Evolutionary conservation across 1,284 basidiomycete species (phyloP), one percentile per base, ranked within the genome.

Genomic region (Exobasidium cylindrosporum): DNA sequence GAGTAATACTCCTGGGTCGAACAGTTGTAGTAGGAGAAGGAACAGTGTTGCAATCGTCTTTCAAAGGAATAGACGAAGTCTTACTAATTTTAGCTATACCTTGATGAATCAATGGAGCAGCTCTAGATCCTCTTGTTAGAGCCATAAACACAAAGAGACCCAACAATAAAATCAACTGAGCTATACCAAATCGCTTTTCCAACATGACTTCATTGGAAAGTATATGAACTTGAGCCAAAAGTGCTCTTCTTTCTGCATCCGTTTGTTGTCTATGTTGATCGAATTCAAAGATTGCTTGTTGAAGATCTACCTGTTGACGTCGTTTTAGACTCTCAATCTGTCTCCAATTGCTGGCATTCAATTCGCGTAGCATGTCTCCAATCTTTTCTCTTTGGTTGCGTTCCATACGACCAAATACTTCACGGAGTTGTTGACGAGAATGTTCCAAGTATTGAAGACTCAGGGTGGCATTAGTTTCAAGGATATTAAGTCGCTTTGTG

Each of bases 361-460:
- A 69, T 65, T 53, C 78, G 71, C 68, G 81, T 89, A 50, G 92
- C 85, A 77, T 95, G 89, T 75, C 79, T 89, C 90, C 76, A 54
- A 81, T 76, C 43, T 70, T 63, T 13, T 50, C 35, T 44, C 79
- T 81, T 40, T 77, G 81, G 13, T 76, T 70, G 35, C 70, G 67
- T 61, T 89, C 88, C n/a, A 95, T 82, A 43, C 88, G 83, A 55
- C 85, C 84, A 26, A 97, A 83, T 43, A 91, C 85, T 46, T 90
- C 88, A 4, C 91, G 84, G 35, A 96, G 85, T 35, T 87, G 86
- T 23, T 85, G 83, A 0, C 88, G 89, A 78, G 96, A 94, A 76
- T 95, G 92, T 74, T 95, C 92, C 26, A 96, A 88, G 78, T 96
- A 98, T 21, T 88, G 85, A 54, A 88, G 85, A 57, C 92, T 89